Percentiles rank a stretch among this genome's conserved stretches.
phyloP scores from a whole-genome alignment of 331 rosid genomes.

The Acacia concinna region DNA sequence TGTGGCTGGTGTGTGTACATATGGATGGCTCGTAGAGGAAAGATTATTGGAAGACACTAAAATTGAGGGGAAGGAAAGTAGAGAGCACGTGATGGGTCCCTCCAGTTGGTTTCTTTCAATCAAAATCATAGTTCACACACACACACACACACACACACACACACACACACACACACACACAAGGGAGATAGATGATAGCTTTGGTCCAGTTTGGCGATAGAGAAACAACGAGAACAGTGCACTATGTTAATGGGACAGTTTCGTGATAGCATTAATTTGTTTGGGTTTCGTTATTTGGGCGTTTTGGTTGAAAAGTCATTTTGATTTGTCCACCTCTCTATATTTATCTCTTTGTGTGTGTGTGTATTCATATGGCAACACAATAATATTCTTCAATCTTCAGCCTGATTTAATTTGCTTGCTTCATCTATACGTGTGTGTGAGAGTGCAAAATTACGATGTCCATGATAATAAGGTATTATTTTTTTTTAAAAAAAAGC shows the following conservation, averaged over 20 bases:
- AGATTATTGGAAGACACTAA: neutral
- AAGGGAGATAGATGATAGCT: no score
- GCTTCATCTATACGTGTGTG: no score
- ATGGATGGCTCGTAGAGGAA: neutral
- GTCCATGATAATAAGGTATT: no score
- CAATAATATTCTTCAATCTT: neutral
- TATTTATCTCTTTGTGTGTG: neutral
- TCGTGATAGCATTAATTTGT: neutral
- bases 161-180: no score
- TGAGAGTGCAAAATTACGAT: no score
- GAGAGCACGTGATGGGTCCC: slow-evolving; percentile 20
- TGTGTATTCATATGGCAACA: neutral
- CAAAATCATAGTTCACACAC: neutral
- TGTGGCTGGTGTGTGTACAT: neutral
- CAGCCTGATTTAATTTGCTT: neutral
- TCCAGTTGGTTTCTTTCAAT: neutral
- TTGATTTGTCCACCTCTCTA: neutral
- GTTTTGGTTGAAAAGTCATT: neutral
- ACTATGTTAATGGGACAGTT: neutral
- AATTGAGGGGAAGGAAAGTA: neutral
- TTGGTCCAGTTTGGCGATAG: neutral
- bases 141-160: no score
- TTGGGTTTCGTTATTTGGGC: neutral
- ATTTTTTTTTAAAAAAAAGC: no score
- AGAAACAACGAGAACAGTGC: neutral